phyloP scores from a whole-genome alignment of 2,329 filamentous ascomycete species.

The Clonostachys sp. region DNA sequence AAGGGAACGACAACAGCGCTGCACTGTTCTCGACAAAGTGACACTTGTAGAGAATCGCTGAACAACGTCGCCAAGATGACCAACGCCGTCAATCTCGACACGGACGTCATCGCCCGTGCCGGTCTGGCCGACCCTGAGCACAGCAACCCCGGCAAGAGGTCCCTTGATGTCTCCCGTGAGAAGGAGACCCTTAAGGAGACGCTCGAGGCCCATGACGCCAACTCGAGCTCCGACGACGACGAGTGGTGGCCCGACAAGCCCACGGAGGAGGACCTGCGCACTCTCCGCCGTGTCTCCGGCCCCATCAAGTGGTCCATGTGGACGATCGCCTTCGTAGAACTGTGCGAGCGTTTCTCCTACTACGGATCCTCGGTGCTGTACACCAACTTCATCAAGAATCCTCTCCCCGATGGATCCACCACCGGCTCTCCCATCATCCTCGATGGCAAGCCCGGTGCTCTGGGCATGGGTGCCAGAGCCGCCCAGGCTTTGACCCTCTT shows the following conservation, averaged over 20 bases:
- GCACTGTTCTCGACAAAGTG: background rate
- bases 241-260: conserved; percentile 35
- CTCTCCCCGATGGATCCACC: conserved; percentile 45
- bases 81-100: conserved; percentile 24
- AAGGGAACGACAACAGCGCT: background rate
- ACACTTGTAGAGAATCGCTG: background rate
- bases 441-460: conserved; percentile 39
- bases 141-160: conserved; percentile 15
- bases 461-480: conserved; percentile 54
- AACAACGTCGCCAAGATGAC: conserved; percentile 18
- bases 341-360: conserved; percentile 75
- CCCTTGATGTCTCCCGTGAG: conserved; percentile 15
- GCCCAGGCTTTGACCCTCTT: conserved; percentile 43
- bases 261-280: conserved; percentile 56
- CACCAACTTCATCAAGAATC: conserved; percentile 60
- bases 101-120: conserved; percentile 25
- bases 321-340: conserved; percentile 67
- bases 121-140: conserved; percentile 23
- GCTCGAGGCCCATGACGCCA: conserved; percentile 10
- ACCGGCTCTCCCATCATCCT: conserved; percentile 40
- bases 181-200: conserved; percentile 3
- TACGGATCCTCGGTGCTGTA: conserved; percentile 68
- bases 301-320: conserved; percentile 62
- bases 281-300: conserved; percentile 59
- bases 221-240: conserved; percentile 14